Evolutionary conservation across 768 basidiomycete genomes (phyloP).

Genomic region (Boletales sp.): DNA sequence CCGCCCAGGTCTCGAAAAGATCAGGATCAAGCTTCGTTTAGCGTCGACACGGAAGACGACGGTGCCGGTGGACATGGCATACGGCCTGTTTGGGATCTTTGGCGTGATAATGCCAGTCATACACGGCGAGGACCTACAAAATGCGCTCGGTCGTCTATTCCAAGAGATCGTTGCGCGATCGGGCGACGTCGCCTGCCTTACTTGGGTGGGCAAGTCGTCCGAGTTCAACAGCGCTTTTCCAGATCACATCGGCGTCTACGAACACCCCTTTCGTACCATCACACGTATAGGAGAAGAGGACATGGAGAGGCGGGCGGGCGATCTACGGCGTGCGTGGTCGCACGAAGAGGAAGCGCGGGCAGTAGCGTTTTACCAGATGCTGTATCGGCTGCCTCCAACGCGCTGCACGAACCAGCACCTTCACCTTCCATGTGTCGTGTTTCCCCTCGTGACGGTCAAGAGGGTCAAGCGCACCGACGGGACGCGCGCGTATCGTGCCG

Average conservation of each 20-base stretch:
- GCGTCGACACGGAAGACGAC: constrained; percentile 22
- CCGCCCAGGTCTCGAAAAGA: constrained; percentile 7
- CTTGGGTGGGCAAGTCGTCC: constrained; percentile 19
- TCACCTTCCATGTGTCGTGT: constrained; percentile 17
- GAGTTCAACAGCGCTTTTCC: constrained; percentile 21
- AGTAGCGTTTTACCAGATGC: constrained; percentile 2
- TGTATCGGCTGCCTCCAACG: neutral
- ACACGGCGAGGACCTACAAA: constrained; percentile 13
- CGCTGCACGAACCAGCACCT: constrained; percentile 6
- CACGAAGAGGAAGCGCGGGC: constrained; percentile 1
- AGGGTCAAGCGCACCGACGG: neutral
- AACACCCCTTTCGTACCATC: neutral
- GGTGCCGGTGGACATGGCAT: constrained; percentile 17
- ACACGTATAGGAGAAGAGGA: constrained; percentile 3
- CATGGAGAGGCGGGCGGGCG: constrained; percentile 1
- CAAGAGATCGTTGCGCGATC: constrained; percentile 16
- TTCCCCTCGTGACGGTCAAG: constrained; percentile 8
- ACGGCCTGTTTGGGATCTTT: constrained; percentile 20
- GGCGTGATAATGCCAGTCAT: constrained; percentile 13
- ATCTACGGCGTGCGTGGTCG: constrained; percentile 2
- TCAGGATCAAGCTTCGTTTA: constrained; percentile 15
- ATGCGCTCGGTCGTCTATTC: constrained; percentile 19
- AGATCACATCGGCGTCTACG: constrained; percentile 12
- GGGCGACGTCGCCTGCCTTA: constrained; percentile 17
- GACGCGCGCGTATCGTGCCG: constrained; percentile 4